These are phyloP conservation scores for Myxozyma melibiosi DNA, from an alignment of 805 yeast species.

Conservation along the genomic window DNA sequence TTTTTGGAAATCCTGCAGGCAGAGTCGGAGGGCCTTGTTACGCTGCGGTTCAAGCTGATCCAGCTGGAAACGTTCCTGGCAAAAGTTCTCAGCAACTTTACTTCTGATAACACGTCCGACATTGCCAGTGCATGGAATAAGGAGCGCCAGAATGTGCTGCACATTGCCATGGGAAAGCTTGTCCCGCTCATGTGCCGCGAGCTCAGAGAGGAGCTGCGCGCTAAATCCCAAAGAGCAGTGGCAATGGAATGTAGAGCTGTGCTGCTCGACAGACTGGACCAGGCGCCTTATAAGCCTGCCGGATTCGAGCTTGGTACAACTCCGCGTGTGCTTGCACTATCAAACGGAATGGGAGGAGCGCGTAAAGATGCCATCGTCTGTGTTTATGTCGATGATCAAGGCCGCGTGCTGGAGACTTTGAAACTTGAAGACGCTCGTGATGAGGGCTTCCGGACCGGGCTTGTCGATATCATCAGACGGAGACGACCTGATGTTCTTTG, in stretches of 20 bases:
- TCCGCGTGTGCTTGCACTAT: constrained; percentile 79
- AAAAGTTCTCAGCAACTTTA: constrained; percentile 43
- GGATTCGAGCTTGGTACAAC: constrained; percentile 76
- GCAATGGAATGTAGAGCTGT: constrained; percentile 68
- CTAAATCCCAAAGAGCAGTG: constrained; percentile 71
- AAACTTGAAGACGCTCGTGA: constrained; percentile 76
- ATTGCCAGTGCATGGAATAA: constrained; percentile 76
- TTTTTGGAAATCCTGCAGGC: constrained; percentile 91
- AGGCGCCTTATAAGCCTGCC: constrained; percentile 85
- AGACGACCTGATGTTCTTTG: constrained; percentile 88
- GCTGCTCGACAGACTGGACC: constrained; percentile 75
- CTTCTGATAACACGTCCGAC: constrained; percentile 63
- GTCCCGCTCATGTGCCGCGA: constrained; percentile 69
- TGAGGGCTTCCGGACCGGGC: constrained; percentile 64
- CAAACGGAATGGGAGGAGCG: constrained; percentile 83
- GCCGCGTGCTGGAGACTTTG: constrained; percentile 72
- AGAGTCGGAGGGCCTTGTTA: constrained; percentile 72
- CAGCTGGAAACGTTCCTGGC: constrained; percentile 39
- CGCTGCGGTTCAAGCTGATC: constrained; percentile 35
- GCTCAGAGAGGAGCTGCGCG: constrained; percentile 79
- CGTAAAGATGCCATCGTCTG: constrained; percentile 85
- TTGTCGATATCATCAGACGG: constrained; percentile 60
- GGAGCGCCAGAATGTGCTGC: constrained; percentile 67
- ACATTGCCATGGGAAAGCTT: constrained; percentile 65
- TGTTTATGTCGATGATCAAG: constrained; percentile 73